phyloP scores from a whole-genome alignment of 805 yeast species.

The Kodamaea kaohsiungensis region DNA sequence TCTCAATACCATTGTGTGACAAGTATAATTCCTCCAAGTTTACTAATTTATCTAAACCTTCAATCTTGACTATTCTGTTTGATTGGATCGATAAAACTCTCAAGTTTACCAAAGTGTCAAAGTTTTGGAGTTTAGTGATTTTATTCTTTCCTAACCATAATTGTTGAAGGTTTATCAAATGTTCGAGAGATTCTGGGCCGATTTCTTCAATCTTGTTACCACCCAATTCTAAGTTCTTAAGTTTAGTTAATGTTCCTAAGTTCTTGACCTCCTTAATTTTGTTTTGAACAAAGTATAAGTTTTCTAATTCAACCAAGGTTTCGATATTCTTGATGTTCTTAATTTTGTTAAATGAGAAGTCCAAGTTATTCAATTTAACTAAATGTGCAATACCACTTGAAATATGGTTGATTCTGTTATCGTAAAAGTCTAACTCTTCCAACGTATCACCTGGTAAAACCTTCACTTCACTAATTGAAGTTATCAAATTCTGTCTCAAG shows the following conservation, averaged over 20 bases:
- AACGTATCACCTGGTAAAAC: conserved; percentile 65
- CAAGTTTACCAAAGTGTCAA: conserved; percentile 59
- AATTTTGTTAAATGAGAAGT: conserved; percentile 87
- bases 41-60: conserved; percentile 72
- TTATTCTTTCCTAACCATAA: conserved; percentile 93
- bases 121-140: conserved; percentile 63
- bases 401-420: conserved; percentile 86
- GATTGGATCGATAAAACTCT: conserved; percentile 85
- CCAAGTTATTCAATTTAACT: conserved; percentile 58
- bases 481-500: conserved; percentile 80
- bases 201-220: conserved; percentile 74
- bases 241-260: conserved; percentile 52
- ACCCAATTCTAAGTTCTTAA: conserved; percentile 82
- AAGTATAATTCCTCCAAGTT: conserved; percentile 84
- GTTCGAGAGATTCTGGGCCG: conserved; percentile 50
- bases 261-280: conserved; percentile 73
- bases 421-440: conserved; percentile 85
- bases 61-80: conserved; percentile 73
- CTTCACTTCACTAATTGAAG: conserved; percentile 54
- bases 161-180: conserved; percentile 60
- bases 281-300: conserved; percentile 86
- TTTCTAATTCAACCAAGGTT: conserved; percentile 58
- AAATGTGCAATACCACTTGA: conserved; percentile 67
- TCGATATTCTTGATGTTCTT: conserved; percentile 80
- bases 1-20: conserved; percentile 77